Base-by-base conservation (phyloP, 495 filamentous ascomycete genomes). In the Emericellopsis terricola region DNA sequence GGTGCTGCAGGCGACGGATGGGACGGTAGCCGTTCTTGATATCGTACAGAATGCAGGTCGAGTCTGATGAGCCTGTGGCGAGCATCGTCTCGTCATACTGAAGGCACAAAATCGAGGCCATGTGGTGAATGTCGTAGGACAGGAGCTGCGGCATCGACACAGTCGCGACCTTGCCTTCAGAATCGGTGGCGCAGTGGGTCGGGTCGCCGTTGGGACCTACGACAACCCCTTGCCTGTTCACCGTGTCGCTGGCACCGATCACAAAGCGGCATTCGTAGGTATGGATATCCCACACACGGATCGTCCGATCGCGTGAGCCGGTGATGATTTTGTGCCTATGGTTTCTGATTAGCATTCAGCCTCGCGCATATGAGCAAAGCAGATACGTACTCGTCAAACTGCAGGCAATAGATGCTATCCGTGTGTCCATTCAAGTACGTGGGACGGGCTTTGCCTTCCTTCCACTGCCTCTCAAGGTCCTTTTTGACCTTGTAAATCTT, bases 361-460 rank as follows among this genome's bases (percentile, higher is more conserved):
- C 51, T 52, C 23, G 52, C 34, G 19, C 38, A 17, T 4, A 7
- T 8, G n/a, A 19, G 7, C 2, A 7, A n/a, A 10, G 27, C 28
- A 28, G 15, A 23, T 34, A 57, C 77, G 39, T 70, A 82, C 78
- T 96, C 86, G 51, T 97, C 89, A 57, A 94, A 97, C 50, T 96
- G 89, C 26, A 87, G 73, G 52, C 89, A 96, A 55, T 97, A 97
- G 16, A 97, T 86, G 41, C 82, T 93, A 52, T 96, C 89, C 8
- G 69, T 69, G 46, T 97, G 89, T 1, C 91, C 89, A 46, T 87
- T 79, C 13, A 96, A 61, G 50, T 92, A 94, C 34, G 91, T 77
- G 0, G 81, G 75, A 28, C 73, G 76, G 16, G 81, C 79, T 34
- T 73, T 68, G 39, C 81, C 78, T 28, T 73, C 54, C 40, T 69